phyloP scores from a whole-genome alignment of 208 protist genomes.

The Leishmania gerbilli region DNA sequence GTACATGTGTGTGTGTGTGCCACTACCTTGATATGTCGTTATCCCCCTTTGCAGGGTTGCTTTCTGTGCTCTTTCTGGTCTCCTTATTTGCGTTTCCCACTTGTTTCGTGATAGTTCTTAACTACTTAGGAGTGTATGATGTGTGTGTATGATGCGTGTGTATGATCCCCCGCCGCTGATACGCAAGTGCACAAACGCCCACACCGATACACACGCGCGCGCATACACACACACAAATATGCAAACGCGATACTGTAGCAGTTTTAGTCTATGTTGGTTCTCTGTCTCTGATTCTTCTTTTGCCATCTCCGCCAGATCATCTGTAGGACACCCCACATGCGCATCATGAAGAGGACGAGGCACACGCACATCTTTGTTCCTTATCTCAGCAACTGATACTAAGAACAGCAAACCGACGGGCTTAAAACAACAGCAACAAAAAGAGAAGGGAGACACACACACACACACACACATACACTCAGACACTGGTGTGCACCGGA shows the following conservation, averaged over 20 bases:
- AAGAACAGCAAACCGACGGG: neutral
- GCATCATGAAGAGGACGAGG: neutral
- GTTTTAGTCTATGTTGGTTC: neutral
- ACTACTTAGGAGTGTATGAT: slow-evolving; percentile 1
- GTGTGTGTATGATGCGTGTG: neutral
- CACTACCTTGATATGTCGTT: neutral
- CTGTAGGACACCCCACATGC: neutral
- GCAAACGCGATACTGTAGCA: neutral
- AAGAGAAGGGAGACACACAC: neutral
- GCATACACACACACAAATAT: neutral
- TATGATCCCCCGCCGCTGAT: neutral
- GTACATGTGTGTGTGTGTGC: neutral
- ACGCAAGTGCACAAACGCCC: too few species aligned
- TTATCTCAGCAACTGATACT: neutral
- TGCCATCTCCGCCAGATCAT: neutral
- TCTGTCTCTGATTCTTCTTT: neutral
- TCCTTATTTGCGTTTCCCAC: neutral
- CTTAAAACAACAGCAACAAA: neutral
- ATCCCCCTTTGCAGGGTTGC: neutral
- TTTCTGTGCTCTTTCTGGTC: slow-evolving; percentile 6
- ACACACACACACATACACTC: neutral
- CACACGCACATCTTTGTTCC: neutral
- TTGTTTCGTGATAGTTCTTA: slow-evolving; percentile 2
- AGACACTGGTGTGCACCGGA: neutral
- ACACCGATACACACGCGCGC: neutral